Conservation (phyloP, 2,329 filamentous ascomycete species). For the Didymella lethalis region DNA sequence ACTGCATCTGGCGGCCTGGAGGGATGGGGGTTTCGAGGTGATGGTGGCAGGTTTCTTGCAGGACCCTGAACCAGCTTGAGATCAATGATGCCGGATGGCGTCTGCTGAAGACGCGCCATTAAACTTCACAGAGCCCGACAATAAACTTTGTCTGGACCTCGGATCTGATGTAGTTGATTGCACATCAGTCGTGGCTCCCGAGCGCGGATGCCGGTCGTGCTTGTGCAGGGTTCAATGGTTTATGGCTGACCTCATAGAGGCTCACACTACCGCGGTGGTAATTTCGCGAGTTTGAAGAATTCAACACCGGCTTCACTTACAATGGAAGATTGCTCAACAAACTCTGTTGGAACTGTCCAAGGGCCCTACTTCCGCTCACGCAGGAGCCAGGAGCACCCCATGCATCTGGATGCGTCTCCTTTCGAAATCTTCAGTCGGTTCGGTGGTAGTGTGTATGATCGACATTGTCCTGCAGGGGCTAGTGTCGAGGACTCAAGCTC, state of each 20-base stretch:
- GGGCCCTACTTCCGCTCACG: neutral
- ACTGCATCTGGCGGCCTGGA: slow-evolving; percentile 8
- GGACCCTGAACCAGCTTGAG: slow-evolving; percentile 14
- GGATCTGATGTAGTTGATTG: slow-evolving; percentile 10
- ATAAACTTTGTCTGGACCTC: slow-evolving; percentile 19
- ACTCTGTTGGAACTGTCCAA: slow-evolving; percentile 7
- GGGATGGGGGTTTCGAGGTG: slow-evolving; percentile 11
- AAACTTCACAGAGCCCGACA: slow-evolving; percentile 14
- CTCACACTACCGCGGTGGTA: slow-evolving; percentile 4
- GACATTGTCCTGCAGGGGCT: slow-evolving; percentile 17
- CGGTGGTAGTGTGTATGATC: slow-evolving; percentile 16
- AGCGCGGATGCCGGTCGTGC: neutral
- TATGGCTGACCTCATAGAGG: slow-evolving; percentile 1
- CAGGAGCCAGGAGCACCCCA: slow-evolving; percentile 4
- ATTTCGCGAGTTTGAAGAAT: slow-evolving; percentile 1
- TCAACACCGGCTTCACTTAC: slow-evolving; percentile 1
- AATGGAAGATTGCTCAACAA: neutral
- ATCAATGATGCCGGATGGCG: neutral
- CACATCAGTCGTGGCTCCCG: slow-evolving; percentile 6
- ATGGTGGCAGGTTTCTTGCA: slow-evolving; percentile 10
- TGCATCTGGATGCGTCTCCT: slow-evolving; percentile 1
- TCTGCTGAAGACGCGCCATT: slow-evolving; percentile 14
- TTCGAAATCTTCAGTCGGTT: slow-evolving; percentile 5
- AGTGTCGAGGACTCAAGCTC: slow-evolving; percentile 4
- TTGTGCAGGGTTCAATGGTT: slow-evolving; percentile 8